A percentile compares a stretch with the other conserved stretches of the same genome.
Evolutionary conservation across 2,329 filamentous ascomycete genomes (phyloP).

Genomic region (Pseudodiploospora longispora): DNA sequence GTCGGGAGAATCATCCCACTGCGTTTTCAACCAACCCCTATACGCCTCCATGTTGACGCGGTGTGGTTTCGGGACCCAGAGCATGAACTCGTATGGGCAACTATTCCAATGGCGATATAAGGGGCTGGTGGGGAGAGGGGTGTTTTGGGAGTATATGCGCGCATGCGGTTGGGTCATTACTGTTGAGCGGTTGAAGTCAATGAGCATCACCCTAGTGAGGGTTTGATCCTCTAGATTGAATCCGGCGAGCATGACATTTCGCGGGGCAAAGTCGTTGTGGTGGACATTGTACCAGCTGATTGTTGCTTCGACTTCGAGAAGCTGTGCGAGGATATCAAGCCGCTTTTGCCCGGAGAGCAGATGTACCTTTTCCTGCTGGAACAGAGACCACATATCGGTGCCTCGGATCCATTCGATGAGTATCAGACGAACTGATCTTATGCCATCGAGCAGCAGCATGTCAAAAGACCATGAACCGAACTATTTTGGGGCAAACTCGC

Average conservation of each 20-base stretch:
- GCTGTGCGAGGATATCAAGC: constrained; percentile 2
- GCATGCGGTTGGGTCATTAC: neutral
- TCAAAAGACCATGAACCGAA: constrained; percentile 6
- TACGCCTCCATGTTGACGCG: neutral
- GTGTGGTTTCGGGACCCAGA: constrained; percentile 1
- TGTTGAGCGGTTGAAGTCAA: constrained; percentile 1
- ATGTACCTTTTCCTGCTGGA: neutral
- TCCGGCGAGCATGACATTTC: constrained; percentile 3
- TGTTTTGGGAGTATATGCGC: neutral
- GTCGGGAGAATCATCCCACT: neutral
- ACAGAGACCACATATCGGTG: constrained; percentile 3
- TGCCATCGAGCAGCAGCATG: neutral
- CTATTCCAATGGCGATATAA: constrained; percentile 1
- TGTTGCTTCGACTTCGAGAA: constrained; percentile 1
- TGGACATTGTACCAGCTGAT: neutral
- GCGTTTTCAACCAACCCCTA: constrained; percentile 4
- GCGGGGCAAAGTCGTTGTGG: constrained; percentile 2
- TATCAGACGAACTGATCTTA: constrained; percentile 3
- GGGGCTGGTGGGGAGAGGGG: constrained; percentile 1
- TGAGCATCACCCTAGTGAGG: neutral
- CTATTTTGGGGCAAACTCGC: constrained; percentile 1
- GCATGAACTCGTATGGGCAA: constrained; percentile 1
- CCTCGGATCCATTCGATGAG: constrained; percentile 8
- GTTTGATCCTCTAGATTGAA: neutral
- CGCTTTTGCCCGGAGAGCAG: constrained; percentile 3